Conservation (phyloP, 441 rosid genomes). For the Hura crepitans region DNA sequence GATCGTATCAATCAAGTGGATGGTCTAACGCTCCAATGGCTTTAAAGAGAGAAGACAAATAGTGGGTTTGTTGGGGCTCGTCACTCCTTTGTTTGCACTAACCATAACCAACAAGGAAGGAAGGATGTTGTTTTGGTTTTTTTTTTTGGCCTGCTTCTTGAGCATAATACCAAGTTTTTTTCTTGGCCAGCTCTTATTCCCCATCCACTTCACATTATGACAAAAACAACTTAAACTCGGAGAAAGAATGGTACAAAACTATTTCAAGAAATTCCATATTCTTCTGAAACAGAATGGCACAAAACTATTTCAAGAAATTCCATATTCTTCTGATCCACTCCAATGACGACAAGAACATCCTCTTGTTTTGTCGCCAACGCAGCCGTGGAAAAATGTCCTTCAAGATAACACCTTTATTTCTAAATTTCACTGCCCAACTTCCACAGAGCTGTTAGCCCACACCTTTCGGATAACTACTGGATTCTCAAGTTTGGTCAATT, state of each 20-base stretch:
- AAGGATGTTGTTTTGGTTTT: constrained; percentile 52
- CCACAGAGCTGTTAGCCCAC: constrained; percentile 22
- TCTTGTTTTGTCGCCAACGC: constrained; percentile 47
- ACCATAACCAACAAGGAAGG: constrained; percentile 45
- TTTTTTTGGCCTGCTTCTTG: constrained; percentile 34
- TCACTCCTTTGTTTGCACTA: constrained; percentile 30
- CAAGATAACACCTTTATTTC: constrained; percentile 33
- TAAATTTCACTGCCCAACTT: constrained; percentile 21
- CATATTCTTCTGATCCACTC: constrained; percentile 48
- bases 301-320: constrained; percentile 55
- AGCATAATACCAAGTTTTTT: constrained; percentile 38
- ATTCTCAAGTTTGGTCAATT: constrained; percentile 27
- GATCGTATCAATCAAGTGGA: constrained; percentile 38
- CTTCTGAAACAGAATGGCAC: constrained; percentile 43
- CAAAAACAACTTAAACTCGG: constrained; percentile 26
- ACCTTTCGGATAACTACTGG: constrained; percentile 26
- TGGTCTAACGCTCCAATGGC: constrained; percentile 21
- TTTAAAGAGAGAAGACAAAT: constrained; percentile 34
- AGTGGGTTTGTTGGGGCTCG: constrained; percentile 38
- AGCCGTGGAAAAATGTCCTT: constrained; percentile 37
- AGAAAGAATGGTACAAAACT: constrained; percentile 5
- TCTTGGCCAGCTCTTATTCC: constrained; percentile 55
- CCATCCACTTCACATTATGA: constrained; percentile 39
- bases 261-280: constrained; percentile 67
- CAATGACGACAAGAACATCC: constrained; percentile 54